Base-by-base conservation (phyloP, 192 early-diverging fungal genomes). In the Cetraspora pellucida region DNA sequence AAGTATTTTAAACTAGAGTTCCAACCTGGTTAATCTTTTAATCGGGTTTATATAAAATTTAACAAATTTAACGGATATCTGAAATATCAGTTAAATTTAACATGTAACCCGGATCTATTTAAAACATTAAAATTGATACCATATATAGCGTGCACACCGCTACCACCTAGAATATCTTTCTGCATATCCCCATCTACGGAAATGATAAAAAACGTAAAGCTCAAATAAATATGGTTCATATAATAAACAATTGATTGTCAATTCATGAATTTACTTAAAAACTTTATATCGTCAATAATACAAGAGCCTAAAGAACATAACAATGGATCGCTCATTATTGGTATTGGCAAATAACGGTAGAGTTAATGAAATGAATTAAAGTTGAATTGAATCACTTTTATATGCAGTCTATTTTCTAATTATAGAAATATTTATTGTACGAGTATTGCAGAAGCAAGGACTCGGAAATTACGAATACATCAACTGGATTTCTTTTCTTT, bases 101-200 rank as follows among this genome's bases (percentile, higher is more conserved):
- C 11, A 52, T 13, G 3, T 19, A 52, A 10, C 1, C 10, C 14
- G 31, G 31, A 37, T 8, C 57, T 5, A 58, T 14, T 58, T 0
- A n/a, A 25, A 37, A 37, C 19, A 19, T 13, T 19, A 19, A 52
- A 52, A 52, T 52, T 52, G 50, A 13, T 52, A 84, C 83, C 83
- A 58, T 81, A 84, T 52, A 80, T 80, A 27, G 81, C 81, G 72
- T 76, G 78, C 8, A 80, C 72, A 21, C 83, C 81, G 16, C 72
- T 81, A 25, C 83, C 81, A 49, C 84, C 84, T 10, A 85, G 25
- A 19, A 85, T 71, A 61, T 81, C 52, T 7, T 13, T 63, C 25
- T 68, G 54, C 37, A 77, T 64, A 9, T 75, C 74, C 4, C 84
- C 84, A 78, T 85, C 78, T 50, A 50, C 43, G 37, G 71, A 82